Percentiles rank a stretch among this genome's conserved stretches.
phyloP scores from a whole-genome alignment of 2,329 filamentous ascomycete genomes.

The Emericellopsis cladophorae region DNA sequence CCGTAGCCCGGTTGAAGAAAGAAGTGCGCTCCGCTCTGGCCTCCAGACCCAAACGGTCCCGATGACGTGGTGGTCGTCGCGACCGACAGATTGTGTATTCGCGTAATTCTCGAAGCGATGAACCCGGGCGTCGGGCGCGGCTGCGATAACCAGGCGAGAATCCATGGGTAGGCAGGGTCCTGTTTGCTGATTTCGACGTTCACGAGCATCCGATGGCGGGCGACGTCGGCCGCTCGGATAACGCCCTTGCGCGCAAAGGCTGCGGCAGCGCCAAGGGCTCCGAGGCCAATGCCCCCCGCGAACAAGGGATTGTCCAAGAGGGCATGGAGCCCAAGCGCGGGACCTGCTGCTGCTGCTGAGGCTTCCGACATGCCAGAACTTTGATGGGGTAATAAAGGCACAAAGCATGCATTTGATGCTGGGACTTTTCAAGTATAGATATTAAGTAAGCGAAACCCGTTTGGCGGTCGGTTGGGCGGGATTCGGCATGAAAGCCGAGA shows the following conservation, averaged over 20 bases:
- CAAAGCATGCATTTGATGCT: neutral
- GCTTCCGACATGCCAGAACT: constrained; percentile 2
- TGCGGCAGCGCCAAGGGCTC: constrained; percentile 70
- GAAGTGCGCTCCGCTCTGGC: constrained; percentile 67
- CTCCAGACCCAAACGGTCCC: constrained; percentile 44
- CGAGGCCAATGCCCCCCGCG: constrained; percentile 75
- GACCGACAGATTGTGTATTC: constrained; percentile 47
- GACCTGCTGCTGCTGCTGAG: constrained; percentile 13
- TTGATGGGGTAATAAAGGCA: no score
- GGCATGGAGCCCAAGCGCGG: constrained; percentile 36
- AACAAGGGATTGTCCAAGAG: constrained; percentile 53
- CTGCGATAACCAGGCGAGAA: constrained; percentile 85
- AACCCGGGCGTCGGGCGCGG: constrained; percentile 56
- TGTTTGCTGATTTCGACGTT: constrained; percentile 93
- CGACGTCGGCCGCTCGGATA: constrained; percentile 56
- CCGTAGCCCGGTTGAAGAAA: constrained; percentile 85
- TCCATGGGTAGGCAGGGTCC: constrained; percentile 87
- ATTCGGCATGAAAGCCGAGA: no score
- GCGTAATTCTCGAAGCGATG: constrained; percentile 42
- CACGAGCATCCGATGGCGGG: constrained; percentile 78
- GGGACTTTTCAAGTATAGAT: no score
- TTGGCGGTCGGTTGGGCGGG: no score
- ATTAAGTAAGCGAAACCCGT: no score
- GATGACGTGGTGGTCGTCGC: constrained; percentile 47
- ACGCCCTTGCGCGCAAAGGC: constrained; percentile 70